Evolutionary conservation across 1,284 basidiomycete genomes (phyloP), one percentile per base, ranked within the genome.

Genomic region (Psilocybe mexicana): DNA sequence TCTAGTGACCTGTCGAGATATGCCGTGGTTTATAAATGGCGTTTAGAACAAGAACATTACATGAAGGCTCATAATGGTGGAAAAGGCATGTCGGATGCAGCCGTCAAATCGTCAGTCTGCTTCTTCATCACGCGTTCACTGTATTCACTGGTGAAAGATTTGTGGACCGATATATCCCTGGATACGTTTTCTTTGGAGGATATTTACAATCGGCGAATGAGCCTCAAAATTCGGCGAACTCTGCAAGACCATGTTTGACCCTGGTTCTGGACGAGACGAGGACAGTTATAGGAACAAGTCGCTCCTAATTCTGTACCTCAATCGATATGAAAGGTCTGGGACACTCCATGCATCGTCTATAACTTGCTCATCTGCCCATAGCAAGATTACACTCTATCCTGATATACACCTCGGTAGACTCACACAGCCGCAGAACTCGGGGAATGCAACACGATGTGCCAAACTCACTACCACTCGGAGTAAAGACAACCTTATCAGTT

Each of bases 41-140:
- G 94, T 23, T 72, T 91, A 25, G 80, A 96, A 70, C 94, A 96
- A 71, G 94, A 97, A 67, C 91, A 90, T 58, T 67, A 82, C 52
- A 95, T 96, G 93, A 96, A 94, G 70, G 77, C 81, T 0, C 70
- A 70, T 42, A 95, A 94, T 61, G 93, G 92, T 45, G 93, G 93
- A 3, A 77, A 77, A 46, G 94, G 94, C 2, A 96, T 97, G 94
- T 80, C 85, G 0, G 93, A 96, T 65, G 84, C 82, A 10, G 63
- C 82, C 81, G 92, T 96, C 28, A 85, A 84, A 69, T 73, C 71
- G 82, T 95, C 74, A 64, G 84, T 76, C 26, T 46, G 53, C 48
- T 50, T 44, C 51, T 25, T 6, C 43, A 23, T 44, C 18, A 36
- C 42, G 46, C 23, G 36, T 28, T 61, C 48, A 55, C 44, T 26